Evolutionary conservation across 768 basidiomycete species (phyloP).

Genomic region (Termitomyces bulborhizus): DNA sequence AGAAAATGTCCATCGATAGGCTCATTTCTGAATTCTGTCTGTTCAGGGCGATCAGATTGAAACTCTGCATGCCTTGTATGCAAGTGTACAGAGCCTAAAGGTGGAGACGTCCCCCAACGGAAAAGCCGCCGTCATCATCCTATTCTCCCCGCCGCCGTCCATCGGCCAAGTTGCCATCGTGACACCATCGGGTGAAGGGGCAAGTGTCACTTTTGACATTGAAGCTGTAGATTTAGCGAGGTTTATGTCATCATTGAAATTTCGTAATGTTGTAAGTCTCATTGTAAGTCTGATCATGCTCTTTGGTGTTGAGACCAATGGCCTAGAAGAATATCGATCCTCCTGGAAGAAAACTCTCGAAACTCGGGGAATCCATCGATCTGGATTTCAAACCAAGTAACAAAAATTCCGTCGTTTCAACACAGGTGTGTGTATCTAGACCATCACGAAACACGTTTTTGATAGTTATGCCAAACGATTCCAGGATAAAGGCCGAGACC

Average conservation of each 20-base stretch:
- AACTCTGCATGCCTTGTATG: constrained; percentile 41
- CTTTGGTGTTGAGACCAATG: not conserved
- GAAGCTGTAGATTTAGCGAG: constrained; percentile 23
- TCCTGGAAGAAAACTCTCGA: constrained; percentile 18
- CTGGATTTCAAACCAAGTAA: constrained; percentile 13
- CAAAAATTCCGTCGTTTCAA: constrained; percentile 9
- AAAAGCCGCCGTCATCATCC: constrained; percentile 23
- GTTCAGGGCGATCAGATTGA: constrained; percentile 39
- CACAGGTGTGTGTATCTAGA: constrained; percentile 15
- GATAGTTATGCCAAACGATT: not conserved
- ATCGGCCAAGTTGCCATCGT: constrained; percentile 26
- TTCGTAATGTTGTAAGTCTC: constrained; percentile 40
- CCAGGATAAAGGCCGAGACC: constrained; percentile 20
- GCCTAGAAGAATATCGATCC: constrained; percentile 9
- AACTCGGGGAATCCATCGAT: constrained; percentile 15
- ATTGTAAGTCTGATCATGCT: not conserved
- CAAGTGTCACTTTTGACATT: constrained; percentile 33
- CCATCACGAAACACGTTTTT: not conserved
- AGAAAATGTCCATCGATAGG: not conserved
- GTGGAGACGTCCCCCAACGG: constrained; percentile 19
- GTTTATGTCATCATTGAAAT: constrained; percentile 35
- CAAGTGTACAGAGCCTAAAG: constrained; percentile 19
- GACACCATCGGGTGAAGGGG: constrained; percentile 11
- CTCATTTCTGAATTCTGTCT: not conserved
- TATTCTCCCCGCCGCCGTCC: constrained; percentile 30